phyloP scores from a whole-genome alignment of 2,329 filamentous ascomycete species.

The Colletotrichum scovillei region DNA sequence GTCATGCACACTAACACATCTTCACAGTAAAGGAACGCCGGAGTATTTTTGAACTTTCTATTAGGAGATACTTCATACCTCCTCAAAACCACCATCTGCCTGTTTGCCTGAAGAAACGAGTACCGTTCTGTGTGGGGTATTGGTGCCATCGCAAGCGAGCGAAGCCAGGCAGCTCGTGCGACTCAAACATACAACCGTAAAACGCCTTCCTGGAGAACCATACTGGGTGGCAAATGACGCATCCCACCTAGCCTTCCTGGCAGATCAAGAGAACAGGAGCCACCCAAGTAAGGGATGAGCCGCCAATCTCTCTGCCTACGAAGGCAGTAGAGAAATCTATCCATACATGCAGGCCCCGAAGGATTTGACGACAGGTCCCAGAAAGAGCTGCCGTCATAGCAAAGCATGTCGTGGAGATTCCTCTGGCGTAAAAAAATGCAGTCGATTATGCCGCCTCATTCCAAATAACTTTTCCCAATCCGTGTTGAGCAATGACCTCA shows the following conservation, averaged over 20 bases:
- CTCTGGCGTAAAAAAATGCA: constrained; percentile 35
- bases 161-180: constrained; percentile 47
- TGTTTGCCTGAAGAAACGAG: constrained; percentile 48
- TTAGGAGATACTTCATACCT: constrained; percentile 32
- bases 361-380: constrained; percentile 12
- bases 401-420: constrained; percentile 33
- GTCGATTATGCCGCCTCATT: constrained; percentile 36
- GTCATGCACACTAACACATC: not conserved
- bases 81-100: constrained; percentile 33
- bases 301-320: constrained; percentile 54
- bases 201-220: constrained; percentile 49
- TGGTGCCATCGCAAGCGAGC: constrained; percentile 41
- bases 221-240: constrained; percentile 34
- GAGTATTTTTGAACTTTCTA: constrained; percentile 28
- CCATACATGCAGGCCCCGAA: constrained; percentile 30
- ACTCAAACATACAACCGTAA: constrained; percentile 52
- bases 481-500: constrained; percentile 34
- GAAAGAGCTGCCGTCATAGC: constrained; percentile 15
- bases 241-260: constrained; percentile 29
- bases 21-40: not conserved
- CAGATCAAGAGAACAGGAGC: constrained; percentile 38
- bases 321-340: constrained; percentile 35
- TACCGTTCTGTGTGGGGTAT: constrained; percentile 51
- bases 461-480: constrained; percentile 38
- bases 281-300: constrained; percentile 46